These are phyloP conservation scores for Nitzschia palea DNA, from an alignment of 108 stramenopile species.

Conservation along the genomic window DNA sequence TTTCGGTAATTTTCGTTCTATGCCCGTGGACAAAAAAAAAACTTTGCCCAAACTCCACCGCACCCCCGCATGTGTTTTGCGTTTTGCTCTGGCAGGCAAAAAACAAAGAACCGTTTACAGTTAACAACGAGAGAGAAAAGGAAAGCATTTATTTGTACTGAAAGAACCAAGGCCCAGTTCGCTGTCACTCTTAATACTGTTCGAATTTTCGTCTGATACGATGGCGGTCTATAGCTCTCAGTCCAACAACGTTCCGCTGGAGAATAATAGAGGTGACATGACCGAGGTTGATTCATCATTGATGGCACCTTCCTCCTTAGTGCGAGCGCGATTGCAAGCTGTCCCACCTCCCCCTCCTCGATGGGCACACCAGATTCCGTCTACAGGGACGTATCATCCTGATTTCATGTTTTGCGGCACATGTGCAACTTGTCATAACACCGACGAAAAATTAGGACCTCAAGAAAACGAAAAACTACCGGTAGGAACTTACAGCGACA, in stretches of 20 bases:
- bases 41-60: too few relatives aligned
- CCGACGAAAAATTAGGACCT: neutral
- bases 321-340: neutral
- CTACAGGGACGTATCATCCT: slow-evolving; percentile 29
- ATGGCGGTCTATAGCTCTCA: too few relatives aligned
- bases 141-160: too few relatives aligned
- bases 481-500: slow-evolving; percentile 2
- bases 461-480: slow-evolving; percentile 6
- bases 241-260: neutral
- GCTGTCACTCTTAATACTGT: too few relatives aligned
- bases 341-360: neutral
- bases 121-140: too few relatives aligned
- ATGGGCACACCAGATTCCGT: slow-evolving; percentile 2
- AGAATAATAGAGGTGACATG: neutral
- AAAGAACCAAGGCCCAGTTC: too few relatives aligned
- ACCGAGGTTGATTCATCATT: neutral
- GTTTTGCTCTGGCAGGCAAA: too few relatives aligned
- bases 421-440: slow-evolving; percentile 32
- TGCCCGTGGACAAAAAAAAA: too few relatives aligned
- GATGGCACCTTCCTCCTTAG: neutral
- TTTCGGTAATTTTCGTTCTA: too few relatives aligned
- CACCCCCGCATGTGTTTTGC: too few relatives aligned
- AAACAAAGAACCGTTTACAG: too few relatives aligned
- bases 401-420: slow-evolving; percentile 58
- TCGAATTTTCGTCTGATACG: too few relatives aligned